A percentile compares a stretch with the other conserved stretches of the same genome.
phyloP scores from a whole-genome alignment of 2,329 filamentous ascomycete species.

The Cladosporium sp. region DNA sequence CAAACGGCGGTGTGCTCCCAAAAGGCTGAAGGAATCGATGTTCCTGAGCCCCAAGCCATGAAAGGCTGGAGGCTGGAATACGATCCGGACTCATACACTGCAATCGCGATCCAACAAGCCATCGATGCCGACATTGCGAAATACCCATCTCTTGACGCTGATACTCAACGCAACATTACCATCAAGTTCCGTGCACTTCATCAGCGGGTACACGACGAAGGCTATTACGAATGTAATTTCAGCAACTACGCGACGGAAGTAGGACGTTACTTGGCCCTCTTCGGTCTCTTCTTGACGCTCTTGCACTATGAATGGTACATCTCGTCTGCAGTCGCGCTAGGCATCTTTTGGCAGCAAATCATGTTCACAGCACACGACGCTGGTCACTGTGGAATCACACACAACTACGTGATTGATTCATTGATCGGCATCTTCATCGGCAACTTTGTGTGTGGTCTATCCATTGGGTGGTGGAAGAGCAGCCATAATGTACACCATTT shows the following conservation, averaged over 20 bases:
- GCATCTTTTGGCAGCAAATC: slow-evolving; percentile 68
- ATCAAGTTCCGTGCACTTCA: slow-evolving; percentile 60
- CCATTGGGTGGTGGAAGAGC: slow-evolving; percentile 69
- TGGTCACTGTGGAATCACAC: slow-evolving; percentile 64
- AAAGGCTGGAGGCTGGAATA: neutral
- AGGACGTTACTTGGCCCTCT: slow-evolving; percentile 56
- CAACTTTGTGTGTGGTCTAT: slow-evolving; percentile 67
- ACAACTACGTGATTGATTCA: slow-evolving; percentile 60
- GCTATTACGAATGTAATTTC: slow-evolving; percentile 63
- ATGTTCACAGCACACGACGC: slow-evolving; percentile 70
- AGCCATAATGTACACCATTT: slow-evolving; percentile 70
- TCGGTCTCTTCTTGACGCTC: slow-evolving; percentile 50
- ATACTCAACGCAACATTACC: slow-evolving; percentile 58
- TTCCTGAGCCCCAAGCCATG: neutral
- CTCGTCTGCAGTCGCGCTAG: slow-evolving; percentile 60
- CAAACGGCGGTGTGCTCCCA: slow-evolving; percentile 5
- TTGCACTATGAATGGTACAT: slow-evolving; percentile 58
- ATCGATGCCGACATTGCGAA: slow-evolving; percentile 41
- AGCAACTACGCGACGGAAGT: slow-evolving; percentile 61
- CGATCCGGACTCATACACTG: slow-evolving; percentile 37
- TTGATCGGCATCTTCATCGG: slow-evolving; percentile 64
- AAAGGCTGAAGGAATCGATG: neutral
- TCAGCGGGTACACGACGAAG: slow-evolving; percentile 55
- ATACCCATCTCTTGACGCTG: slow-evolving; percentile 57
- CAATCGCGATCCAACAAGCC: slow-evolving; percentile 41